phyloP scores from a whole-genome alignment of 768 basidiomycete genomes.

The Lentinula edodes region DNA sequence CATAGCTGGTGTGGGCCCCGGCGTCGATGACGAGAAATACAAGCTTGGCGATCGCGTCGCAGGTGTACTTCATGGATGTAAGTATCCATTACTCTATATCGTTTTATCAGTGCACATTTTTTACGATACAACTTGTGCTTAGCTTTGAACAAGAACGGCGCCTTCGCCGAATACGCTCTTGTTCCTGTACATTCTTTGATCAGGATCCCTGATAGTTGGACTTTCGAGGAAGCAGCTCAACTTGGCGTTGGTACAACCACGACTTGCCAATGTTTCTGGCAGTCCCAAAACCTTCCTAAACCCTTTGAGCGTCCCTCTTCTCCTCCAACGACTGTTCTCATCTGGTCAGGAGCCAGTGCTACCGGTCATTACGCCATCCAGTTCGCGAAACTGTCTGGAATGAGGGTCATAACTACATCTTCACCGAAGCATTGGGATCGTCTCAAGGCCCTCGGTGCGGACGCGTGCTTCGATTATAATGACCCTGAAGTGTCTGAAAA shows the following conservation, averaged over 20 bases:
- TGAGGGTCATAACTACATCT: slow-evolving; percentile 26
- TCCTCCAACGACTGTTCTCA: slow-evolving; percentile 11
- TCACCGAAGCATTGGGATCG: slow-evolving; percentile 23
- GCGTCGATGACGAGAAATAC: neutral
- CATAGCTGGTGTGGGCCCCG: slow-evolving; percentile 4
- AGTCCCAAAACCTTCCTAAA: slow-evolving; percentile 3
- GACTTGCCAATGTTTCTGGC: slow-evolving; percentile 5
- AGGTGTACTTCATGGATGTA: slow-evolving; percentile 9
- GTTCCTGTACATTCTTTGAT: neutral
- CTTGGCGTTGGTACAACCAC: slow-evolving; percentile 3
- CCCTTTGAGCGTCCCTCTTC: neutral
- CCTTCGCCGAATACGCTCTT: slow-evolving; percentile 9
- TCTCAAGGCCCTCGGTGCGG: slow-evolving; percentile 27
- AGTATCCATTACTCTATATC: neutral
- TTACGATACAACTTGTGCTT: neutral
- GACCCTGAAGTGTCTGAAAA: slow-evolving; percentile 11
- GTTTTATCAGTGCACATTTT: neutral
- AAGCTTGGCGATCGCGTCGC: slow-evolving; percentile 7
- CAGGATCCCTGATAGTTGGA: neutral
- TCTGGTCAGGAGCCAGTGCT: slow-evolving; percentile 22
- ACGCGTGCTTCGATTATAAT: slow-evolving; percentile 25
- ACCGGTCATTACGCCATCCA: slow-evolving; percentile 24
- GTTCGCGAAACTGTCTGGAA: slow-evolving; percentile 25
- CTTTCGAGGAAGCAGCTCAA: slow-evolving; percentile 7
- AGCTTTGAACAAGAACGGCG: neutral